Conservation (phyloP, 2,329 filamentous ascomycete genomes). For the Mycosphaerella sp. region DNA sequence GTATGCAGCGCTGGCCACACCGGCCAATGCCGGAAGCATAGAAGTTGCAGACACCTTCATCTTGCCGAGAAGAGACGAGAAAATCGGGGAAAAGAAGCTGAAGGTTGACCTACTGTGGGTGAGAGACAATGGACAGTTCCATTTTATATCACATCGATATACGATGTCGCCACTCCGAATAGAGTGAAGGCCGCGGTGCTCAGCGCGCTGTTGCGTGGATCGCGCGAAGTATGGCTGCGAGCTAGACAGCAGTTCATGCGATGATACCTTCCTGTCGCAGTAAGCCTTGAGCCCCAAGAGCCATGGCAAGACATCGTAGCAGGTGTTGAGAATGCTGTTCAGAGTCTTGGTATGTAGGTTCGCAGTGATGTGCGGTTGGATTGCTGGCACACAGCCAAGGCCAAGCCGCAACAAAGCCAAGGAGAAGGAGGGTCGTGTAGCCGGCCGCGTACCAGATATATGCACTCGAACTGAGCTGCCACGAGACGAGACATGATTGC, state of each 20-base stretch:
- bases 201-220: not conserved
- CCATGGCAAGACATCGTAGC: not conserved
- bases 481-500: not conserved
- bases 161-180: not conserved
- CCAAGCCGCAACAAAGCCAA: slow-evolving; percentile 2
- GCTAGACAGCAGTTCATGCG: not conserved
- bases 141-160: slow-evolving; percentile 3
- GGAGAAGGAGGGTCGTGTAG: not conserved
- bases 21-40: slow-evolving; percentile 18
- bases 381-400: slow-evolving; percentile 1
- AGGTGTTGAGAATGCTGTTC: not conserved
- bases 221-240: slow-evolving; percentile 1
- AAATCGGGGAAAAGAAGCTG: not conserved
- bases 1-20: slow-evolving; percentile 15
- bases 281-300: slow-evolving; percentile 8
- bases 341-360: slow-evolving; percentile 2
- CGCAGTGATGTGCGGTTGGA: not conserved
- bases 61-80: not conserved
- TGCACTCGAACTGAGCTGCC: not conserved
- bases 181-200: not conserved
- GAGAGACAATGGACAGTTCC: not conserved
- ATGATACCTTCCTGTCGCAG: slow-evolving; percentile 19
- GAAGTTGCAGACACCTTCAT: slow-evolving; percentile 21
- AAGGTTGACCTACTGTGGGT: not conserved
- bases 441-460: not conserved